These are phyloP conservation scores for Neltuma alba DNA, from an alignment of 306 rosid genomes.

Conservation along the genomic window DNA sequence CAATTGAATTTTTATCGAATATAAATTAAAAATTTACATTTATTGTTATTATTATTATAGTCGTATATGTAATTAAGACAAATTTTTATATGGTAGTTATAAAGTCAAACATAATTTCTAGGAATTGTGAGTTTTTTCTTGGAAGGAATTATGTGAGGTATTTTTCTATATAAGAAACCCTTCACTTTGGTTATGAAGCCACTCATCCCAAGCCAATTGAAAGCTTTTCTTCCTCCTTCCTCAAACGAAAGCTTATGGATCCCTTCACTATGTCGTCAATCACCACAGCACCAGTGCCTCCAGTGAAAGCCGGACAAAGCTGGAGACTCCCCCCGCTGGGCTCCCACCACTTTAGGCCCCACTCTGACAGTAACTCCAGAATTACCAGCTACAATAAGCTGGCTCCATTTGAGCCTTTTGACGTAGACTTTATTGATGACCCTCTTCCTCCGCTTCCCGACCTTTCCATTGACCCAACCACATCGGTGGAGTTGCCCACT, in stretches of 20 bases:
- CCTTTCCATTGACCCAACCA: not conserved
- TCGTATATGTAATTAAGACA: not conserved
- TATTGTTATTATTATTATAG: not conserved
- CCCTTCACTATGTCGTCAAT: not conserved
- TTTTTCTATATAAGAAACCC: not conserved
- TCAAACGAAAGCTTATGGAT: slow-evolving; percentile 16
- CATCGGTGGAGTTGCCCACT: too few species aligned
- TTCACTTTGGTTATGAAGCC: not conserved
- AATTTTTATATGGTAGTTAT: not conserved
- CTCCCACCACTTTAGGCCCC: slow-evolving; percentile 54
- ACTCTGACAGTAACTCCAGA: slow-evolving; percentile 52
- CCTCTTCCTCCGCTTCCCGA: slow-evolving; percentile 38
- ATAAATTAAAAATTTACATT: too few species aligned
- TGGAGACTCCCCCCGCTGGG: slow-evolving; percentile 48
- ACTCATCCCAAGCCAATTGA: not conserved
- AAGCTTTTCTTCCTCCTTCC: not conserved
- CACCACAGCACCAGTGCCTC: not conserved
- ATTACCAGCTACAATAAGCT: slow-evolving; percentile 57
- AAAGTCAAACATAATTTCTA: slow-evolving; percentile 1
- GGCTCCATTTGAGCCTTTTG: slow-evolving; percentile 55
- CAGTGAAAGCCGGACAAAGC: slow-evolving; percentile 50
- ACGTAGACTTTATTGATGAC: slow-evolving; percentile 45
- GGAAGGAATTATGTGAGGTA: not conserved
- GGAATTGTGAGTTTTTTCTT: too few species aligned
- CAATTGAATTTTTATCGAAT: not conserved